These are phyloP conservation scores for Globisporangium camurandrum DNA, from an alignment of 352 stramenopile species.

Conservation along the genomic window DNA sequence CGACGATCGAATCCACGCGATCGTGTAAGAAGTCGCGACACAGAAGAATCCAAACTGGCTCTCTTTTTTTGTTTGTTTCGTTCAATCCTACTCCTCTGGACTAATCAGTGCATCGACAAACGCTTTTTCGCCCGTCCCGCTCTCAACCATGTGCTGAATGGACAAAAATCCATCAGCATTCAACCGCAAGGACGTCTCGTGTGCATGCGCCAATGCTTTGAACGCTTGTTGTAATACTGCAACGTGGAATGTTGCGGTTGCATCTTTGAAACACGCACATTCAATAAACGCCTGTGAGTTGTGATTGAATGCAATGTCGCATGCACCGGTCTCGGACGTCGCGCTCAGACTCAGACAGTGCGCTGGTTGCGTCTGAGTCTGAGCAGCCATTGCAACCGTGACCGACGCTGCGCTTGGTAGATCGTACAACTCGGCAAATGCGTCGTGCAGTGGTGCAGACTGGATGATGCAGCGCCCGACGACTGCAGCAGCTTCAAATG, in stretches of 20 bases:
- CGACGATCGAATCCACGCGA: too few relatives aligned
- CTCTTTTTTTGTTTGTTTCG: too few relatives aligned
- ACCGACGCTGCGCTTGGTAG: constrained; percentile 74
- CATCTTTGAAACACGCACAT: constrained; percentile 34
- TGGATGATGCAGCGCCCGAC: constrained; percentile 79
- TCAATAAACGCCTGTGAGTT: constrained; percentile 78
- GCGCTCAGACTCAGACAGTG: constrained; percentile 51
- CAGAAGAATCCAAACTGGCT: not conserved
- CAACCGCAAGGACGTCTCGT: constrained; percentile 80
- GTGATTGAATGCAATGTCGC: constrained; percentile 71
- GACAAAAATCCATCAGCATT: constrained; percentile 75
- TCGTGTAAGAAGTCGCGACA: too few relatives aligned
- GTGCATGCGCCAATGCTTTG: constrained; percentile 64
- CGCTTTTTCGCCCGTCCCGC: constrained; percentile 56
- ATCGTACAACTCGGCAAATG: constrained; percentile 78
- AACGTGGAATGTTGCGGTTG: constrained; percentile 62
- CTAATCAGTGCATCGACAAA: constrained; percentile 80
- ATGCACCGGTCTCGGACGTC: constrained; percentile 62
- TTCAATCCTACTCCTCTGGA: too few relatives aligned
- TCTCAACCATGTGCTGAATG: constrained; percentile 78
- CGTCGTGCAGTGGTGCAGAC: constrained; percentile 71
- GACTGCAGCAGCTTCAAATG: constrained; percentile 68
- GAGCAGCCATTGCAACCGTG: constrained; percentile 59
- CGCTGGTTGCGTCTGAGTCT: not conserved
- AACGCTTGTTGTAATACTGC: constrained; percentile 76